These are phyloP conservation scores for Colletotrichum euphorbiae DNA, from an alignment of 2,329 filamentous ascomycete species.

Conservation along the genomic window DNA sequence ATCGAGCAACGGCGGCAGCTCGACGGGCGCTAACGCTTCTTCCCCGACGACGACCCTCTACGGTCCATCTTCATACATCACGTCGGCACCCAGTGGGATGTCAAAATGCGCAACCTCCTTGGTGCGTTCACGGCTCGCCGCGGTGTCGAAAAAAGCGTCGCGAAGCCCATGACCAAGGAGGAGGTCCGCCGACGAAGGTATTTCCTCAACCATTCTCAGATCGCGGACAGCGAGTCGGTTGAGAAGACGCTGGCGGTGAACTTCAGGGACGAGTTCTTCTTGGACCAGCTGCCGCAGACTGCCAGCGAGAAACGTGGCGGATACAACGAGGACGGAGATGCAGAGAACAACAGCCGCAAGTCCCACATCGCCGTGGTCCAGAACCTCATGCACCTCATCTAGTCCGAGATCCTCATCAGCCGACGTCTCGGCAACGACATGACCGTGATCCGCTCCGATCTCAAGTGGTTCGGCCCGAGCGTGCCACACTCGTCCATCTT, in stretches of 20 bases:
- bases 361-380: constrained; percentile 64
- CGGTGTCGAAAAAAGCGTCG: constrained; percentile 48
- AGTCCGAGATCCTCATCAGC: constrained; percentile 66
- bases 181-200: constrained; percentile 57
- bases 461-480: constrained; percentile 68
- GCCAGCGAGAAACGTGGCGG: constrained; percentile 51
- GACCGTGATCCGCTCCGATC: constrained; percentile 67
- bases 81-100: constrained; percentile 52
- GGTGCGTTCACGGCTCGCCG: constrained; percentile 39
- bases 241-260: constrained; percentile 52
- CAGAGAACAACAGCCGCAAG: constrained; percentile 49
- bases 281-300: constrained; percentile 63
- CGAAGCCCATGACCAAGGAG: constrained; percentile 43
- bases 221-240: constrained; percentile 43
- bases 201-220: constrained; percentile 50
- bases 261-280: constrained; percentile 58
- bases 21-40: constrained; percentile 65
- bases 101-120: constrained; percentile 48
- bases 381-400: constrained; percentile 65
- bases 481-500: constrained; percentile 68
- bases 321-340: constrained; percentile 52
- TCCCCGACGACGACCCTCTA: constrained; percentile 63
- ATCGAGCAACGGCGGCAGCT: constrained; percentile 55
- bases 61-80: constrained; percentile 56
- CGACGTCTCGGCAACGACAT: constrained; percentile 60